Percentiles rank a stretch among this genome's conserved stretches.
These are phyloP conservation scores for Hypsizygus ulmarius DNA, from an alignment of 1,284 basidiomycete species.

Conservation along the genomic window DNA sequence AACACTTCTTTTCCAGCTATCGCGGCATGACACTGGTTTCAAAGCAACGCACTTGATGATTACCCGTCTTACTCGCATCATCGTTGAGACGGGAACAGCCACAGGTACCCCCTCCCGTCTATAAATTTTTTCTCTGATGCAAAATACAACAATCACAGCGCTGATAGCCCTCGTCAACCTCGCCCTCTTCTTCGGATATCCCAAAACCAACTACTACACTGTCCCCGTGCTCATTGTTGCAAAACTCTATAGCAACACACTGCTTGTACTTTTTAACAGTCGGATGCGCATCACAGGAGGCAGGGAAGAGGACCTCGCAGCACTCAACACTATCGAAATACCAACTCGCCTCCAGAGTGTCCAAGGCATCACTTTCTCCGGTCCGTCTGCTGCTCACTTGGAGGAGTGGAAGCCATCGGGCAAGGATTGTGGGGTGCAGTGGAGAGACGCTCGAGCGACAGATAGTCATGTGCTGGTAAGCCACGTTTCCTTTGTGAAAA, in stretches of 20 bases:
- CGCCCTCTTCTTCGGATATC: slow-evolving; percentile 25
- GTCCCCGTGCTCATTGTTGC: slow-evolving; percentile 26
- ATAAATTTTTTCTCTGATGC: not conserved
- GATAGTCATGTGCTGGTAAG: not conserved
- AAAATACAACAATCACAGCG: slow-evolving; percentile 16
- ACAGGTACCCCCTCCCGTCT: slow-evolving; percentile 15
- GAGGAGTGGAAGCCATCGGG: slow-evolving; percentile 6
- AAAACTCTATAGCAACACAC: slow-evolving; percentile 30
- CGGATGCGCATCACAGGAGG: slow-evolving; percentile 24
- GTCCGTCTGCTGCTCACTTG: slow-evolving; percentile 13
- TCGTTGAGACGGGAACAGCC: slow-evolving; percentile 23
- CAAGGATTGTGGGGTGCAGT: slow-evolving; percentile 1
- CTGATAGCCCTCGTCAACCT: slow-evolving; percentile 25
- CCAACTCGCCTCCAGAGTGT: slow-evolving; percentile 2
- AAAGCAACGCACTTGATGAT: slow-evolving; percentile 19
- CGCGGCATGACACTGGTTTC: slow-evolving; percentile 21
- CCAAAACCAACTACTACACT: slow-evolving; percentile 24
- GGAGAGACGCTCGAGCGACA: not conserved
- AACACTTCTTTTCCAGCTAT: slow-evolving; percentile 16
- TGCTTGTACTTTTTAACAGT: slow-evolving; percentile 30
- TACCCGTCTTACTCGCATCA: slow-evolving; percentile 20
- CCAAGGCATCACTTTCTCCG: slow-evolving; percentile 6
- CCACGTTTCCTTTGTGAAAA: not conserved
- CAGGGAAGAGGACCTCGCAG: slow-evolving; percentile 15
- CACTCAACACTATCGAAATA: slow-evolving; percentile 5